Evolutionary conservation across 306 rosid species (phyloP).

Genomic region (Cucurbita pepo): DNA sequence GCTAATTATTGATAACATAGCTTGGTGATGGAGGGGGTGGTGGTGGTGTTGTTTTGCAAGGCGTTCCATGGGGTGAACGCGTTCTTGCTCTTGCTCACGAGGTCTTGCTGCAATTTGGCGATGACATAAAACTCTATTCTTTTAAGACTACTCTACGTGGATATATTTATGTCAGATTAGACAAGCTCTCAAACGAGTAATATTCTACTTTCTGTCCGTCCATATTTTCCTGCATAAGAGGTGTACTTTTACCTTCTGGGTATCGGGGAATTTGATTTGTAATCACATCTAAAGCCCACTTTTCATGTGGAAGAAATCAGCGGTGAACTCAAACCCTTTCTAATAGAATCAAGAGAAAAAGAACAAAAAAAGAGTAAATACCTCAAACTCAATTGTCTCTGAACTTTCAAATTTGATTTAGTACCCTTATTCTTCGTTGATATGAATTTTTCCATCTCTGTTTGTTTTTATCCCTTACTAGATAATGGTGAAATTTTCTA

Average conservation of each 20-base stretch:
- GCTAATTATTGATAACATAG: constrained; percentile 20
- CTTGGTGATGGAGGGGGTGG: constrained; percentile 80
- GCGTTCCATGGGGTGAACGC: constrained; percentile 67
- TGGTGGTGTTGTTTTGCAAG: constrained; percentile 67
- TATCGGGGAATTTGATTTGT: neutral
- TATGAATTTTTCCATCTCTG: neutral
- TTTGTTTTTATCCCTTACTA: neutral
- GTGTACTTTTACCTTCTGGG: neutral
- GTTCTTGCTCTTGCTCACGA: constrained; percentile 53
- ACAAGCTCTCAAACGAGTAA: constrained; percentile 61
- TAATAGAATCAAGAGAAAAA: neutral
- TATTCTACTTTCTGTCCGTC: constrained; percentile 10
- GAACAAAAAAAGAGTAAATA: neutral
- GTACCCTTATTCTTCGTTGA: neutral
- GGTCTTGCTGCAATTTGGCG: constrained; percentile 33
- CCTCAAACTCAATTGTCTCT: neutral
- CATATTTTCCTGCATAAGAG: neutral
- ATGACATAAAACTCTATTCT: constrained; percentile 55
- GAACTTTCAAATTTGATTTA: neutral
- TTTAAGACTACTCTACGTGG: constrained; percentile 75
- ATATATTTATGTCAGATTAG: constrained; percentile 70
- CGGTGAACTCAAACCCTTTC: neutral
- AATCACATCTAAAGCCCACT: neutral
- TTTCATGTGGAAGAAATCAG: neutral
- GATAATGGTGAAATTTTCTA: neutral